Conservation (phyloP, 768 basidiomycete species). For the Mycena haematopus region DNA sequence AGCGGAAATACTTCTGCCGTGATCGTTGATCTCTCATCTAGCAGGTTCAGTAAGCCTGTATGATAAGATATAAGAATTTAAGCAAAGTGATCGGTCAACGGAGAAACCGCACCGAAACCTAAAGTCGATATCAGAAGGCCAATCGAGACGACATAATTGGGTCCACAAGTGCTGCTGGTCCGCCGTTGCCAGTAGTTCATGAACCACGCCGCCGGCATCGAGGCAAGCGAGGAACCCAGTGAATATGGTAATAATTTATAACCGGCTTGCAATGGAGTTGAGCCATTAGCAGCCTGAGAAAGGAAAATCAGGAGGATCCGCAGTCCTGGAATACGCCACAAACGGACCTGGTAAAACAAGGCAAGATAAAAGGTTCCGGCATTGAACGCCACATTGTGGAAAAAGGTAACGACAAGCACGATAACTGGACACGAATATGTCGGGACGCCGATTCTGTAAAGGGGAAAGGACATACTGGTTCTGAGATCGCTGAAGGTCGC, state of each 20-base stretch:
- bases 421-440: constrained; percentile 51
- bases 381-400: constrained; percentile 85
- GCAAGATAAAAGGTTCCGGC: constrained; percentile 89
- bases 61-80: constrained; percentile 30
- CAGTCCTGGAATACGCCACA: constrained; percentile 20
- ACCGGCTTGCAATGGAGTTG: constrained; percentile 75
- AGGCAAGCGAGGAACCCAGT: constrained; percentile 82
- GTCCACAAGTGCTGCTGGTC: constrained; percentile 62
- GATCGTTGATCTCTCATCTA: constrained; percentile 58
- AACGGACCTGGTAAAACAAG: constrained; percentile 76
- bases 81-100: constrained; percentile 26
- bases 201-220: constrained; percentile 87
- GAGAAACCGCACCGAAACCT: constrained; percentile 67
- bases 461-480: constrained; percentile 52
- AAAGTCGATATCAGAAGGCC: constrained; percentile 71
- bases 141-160: constrained; percentile 65
- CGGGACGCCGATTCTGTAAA: constrained; percentile 24
- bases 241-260: constrained; percentile 83
- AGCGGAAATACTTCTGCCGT: constrained; percentile 66
- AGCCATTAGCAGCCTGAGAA: constrained; percentile 69
- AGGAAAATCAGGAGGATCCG: constrained; percentile 21
- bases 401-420: constrained; percentile 71
- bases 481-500: constrained; percentile 64
- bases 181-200: constrained; percentile 70
- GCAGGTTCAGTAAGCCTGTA: constrained; percentile 69